Evolutionary conservation across 345 rosid genomes (phyloP).

Genomic region (Brassica nigra): DNA sequence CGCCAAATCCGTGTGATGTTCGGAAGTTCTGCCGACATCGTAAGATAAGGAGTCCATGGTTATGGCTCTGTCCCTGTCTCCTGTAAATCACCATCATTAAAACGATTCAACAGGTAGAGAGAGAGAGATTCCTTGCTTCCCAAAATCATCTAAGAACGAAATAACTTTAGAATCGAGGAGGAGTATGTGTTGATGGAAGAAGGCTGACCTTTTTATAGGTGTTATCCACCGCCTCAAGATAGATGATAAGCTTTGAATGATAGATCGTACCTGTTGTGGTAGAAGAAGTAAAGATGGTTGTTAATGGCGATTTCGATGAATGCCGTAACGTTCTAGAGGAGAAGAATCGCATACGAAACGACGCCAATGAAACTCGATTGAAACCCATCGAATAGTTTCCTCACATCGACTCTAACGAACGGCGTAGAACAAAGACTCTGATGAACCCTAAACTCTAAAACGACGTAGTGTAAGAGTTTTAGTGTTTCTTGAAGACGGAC

Average conservation of each 20-base stretch:
- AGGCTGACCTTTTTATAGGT: background rate
- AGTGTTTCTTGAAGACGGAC: no score
- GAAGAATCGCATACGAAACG: background rate
- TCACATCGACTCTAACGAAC: no score
- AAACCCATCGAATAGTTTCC: no score
- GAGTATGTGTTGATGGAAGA: background rate
- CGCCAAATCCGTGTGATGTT: background rate
- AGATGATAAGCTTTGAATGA: background rate
- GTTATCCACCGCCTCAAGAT: background rate
- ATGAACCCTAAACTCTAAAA: no score
- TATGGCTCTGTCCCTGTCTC: background rate
- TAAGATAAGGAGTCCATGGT: background rate
- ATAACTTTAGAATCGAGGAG: background rate
- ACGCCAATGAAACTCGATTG: background rate
- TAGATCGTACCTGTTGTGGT: no score
- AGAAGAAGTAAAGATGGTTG: no score
- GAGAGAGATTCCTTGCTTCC: background rate
- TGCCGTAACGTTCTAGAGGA: background rate
- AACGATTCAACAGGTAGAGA: background rate
- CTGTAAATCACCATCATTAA: background rate
- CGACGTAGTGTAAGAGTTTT: no score
- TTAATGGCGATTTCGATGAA: background rate
- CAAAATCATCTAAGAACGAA: background rate
- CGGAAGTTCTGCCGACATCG: background rate
- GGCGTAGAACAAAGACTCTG: background rate